These are phyloP conservation scores for Aurantiochytrium sp. DNA, from an alignment of 108 stramenopile genomes.

Conservation along the genomic window DNA sequence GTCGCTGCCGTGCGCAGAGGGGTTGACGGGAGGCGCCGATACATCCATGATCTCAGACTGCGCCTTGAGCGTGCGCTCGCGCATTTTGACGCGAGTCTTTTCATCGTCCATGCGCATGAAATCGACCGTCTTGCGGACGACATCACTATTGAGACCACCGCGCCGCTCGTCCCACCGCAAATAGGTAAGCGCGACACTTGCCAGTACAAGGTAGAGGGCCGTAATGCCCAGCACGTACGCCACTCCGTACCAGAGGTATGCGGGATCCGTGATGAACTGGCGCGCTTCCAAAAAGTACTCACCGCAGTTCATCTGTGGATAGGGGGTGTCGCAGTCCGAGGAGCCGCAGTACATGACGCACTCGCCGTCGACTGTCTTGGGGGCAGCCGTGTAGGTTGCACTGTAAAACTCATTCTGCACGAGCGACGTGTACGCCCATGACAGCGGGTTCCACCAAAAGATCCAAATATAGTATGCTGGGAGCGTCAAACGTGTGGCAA, in stretches of 20 bases:
- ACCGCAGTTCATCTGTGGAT: not conserved
- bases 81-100: not conserved
- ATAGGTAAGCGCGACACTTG: not conserved
- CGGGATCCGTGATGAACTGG: not conserved
- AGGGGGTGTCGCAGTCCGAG: not conserved
- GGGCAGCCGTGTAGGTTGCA: not conserved
- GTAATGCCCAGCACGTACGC: not conserved
- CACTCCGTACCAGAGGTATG: not conserved
- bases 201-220: not conserved
- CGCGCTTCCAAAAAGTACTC: not conserved
- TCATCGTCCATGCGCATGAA: not conserved
- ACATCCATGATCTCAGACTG: not conserved
- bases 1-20: not conserved
- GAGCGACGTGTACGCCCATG: conserved; percentile 24
- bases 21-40: not conserved
- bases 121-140: not conserved
- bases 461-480: conserved; percentile 31
- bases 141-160: not conserved
- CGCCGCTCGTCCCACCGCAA: not conserved
- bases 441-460: conserved; percentile 31
- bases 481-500: not conserved
- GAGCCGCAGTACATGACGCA: not conserved
- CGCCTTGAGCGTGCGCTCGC: not conserved
- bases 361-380: not conserved
- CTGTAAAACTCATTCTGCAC: conserved; percentile 27